Evolutionary conservation across 305 asterid genomes (phyloP).

Genomic region (Rubia peregrina): DNA sequence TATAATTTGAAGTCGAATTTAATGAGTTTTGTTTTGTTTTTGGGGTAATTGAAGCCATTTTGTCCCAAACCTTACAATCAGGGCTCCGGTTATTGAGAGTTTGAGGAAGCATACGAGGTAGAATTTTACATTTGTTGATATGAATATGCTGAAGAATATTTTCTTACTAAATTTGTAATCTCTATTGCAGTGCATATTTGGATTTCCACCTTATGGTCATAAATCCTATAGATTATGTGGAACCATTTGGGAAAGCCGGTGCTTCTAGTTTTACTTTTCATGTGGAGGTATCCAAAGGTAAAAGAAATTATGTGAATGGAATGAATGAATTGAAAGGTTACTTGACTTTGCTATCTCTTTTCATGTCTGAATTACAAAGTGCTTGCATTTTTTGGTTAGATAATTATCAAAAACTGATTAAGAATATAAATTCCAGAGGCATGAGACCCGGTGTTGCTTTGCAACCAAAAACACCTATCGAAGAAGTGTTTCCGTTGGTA

Average conservation of each 20-base stretch:
- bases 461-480: constrained; percentile 75
- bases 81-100: constrained; percentile 75
- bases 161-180: background rate
- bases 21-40: constrained; percentile 8
- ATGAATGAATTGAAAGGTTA: too few species aligned
- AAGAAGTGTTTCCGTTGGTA: constrained; percentile 80
- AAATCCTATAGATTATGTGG: constrained; percentile 89
- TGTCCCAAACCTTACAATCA: constrained; percentile 80
- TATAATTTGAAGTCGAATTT: background rate
- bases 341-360: background rate
- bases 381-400: constrained; percentile 30
- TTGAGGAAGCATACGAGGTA: constrained; percentile 80
- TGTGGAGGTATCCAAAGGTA: constrained; percentile 76
- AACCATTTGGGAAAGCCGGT: constrained; percentile 76
- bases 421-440: constrained; percentile 60
- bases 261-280: constrained; percentile 98
- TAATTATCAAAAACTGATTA: constrained; percentile 78
- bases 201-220: constrained; percentile 98
- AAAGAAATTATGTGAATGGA: background rate
- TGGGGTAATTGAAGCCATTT: constrained; percentile 44
- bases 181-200: constrained; percentile 64
- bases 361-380: background rate
- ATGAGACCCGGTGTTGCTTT: constrained; percentile 83
- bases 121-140: constrained; percentile 11
- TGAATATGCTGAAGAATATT: background rate